A percentile compares a stretch with the other conserved stretches of the same genome.
Conservation (phyloP, 257 asterid species). For the Forsythia viridissima region DNA sequence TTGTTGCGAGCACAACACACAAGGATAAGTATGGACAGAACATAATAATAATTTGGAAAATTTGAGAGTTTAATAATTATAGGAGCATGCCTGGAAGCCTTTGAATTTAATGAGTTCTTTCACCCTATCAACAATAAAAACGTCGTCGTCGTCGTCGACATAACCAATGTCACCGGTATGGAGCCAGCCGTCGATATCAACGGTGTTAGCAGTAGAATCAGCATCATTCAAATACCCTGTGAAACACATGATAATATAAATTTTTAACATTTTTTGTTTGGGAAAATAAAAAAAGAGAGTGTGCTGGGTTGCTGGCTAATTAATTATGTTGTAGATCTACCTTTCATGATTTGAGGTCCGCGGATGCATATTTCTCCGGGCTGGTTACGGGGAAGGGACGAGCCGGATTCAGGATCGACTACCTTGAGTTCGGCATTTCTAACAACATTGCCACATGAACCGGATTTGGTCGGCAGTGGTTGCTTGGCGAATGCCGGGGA, state of each 20-base stretch:
- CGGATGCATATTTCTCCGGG: conserved; percentile 87
- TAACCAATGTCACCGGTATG: conserved; percentile 85
- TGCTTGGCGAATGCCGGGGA: conserved; percentile 68
- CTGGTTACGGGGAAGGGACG: conserved; percentile 68
- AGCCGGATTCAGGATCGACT: conserved; percentile 78
- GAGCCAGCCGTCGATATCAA: conserved; percentile 94
- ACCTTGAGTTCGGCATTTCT: conserved; percentile 90
- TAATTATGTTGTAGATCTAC: conserved; percentile 4
- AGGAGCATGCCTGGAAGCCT: conserved; percentile 63
- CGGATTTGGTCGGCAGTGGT: conserved; percentile 68
- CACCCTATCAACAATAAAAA: conserved; percentile 71
- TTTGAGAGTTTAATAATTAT: background rate
- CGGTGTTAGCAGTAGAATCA: conserved; percentile 80
- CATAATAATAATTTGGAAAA: background rate
- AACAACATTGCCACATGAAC: conserved; percentile 88
- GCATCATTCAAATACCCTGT: conserved; percentile 70
- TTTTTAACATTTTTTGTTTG: background rate
- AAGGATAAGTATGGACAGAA: background rate
- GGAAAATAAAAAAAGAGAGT: background rate
- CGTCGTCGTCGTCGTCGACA: conserved; percentile 39
- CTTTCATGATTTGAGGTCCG: conserved; percentile 92
- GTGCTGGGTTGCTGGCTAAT: background rate
- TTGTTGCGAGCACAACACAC: background rate
- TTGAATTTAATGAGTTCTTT: conserved; percentile 88
- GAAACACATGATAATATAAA: background rate